Percentiles rank a stretch among this genome's conserved stretches.
These are phyloP conservation scores for Trypanosoma congolense DNA, from an alignment of 208 protist species.

Conservation along the genomic window DNA sequence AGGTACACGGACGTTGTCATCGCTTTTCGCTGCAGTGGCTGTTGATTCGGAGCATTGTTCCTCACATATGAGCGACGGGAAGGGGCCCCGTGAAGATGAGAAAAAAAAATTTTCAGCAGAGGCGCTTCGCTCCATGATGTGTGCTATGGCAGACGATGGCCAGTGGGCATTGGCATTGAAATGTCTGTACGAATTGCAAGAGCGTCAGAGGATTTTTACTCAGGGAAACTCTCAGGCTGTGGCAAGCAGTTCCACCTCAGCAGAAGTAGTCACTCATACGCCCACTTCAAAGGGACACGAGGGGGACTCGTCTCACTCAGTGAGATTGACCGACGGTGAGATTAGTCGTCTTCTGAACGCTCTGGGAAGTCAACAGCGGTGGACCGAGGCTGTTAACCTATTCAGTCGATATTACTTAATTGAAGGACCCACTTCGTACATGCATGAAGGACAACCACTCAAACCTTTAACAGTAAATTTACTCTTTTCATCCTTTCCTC, in stretches of 20 bases:
- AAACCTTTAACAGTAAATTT: slow-evolving; percentile 47
- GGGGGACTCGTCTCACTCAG: background rate
- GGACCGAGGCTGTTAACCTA: slow-evolving; percentile 29
- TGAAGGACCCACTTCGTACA: background rate
- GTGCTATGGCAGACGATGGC: slow-evolving; percentile 22
- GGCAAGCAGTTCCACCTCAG: background rate
- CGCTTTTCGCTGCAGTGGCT: slow-evolving; percentile 9
- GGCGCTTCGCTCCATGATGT: slow-evolving; percentile 23
- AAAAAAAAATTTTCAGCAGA: slow-evolving; percentile 10
- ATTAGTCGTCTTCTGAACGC: slow-evolving; percentile 56
- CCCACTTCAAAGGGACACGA: background rate
- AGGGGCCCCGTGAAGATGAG: background rate
- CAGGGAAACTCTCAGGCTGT: background rate
- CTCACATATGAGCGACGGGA: too few species aligned
- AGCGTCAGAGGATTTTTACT: background rate
- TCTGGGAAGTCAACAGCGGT: slow-evolving; percentile 29
- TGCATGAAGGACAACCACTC: slow-evolving; percentile 18
- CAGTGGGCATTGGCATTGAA: slow-evolving; percentile 19
- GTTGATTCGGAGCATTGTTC: background rate
- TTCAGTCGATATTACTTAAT: slow-evolving; percentile 40
- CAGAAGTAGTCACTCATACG: background rate
- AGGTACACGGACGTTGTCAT: background rate
- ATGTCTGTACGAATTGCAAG: slow-evolving; percentile 14
- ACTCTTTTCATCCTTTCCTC: slow-evolving; percentile 53
- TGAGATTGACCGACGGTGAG: slow-evolving; percentile 28